phyloP scores from a whole-genome alignment of 164 flowering plant species.

The grape (Vitis vinifera) region DNA sequence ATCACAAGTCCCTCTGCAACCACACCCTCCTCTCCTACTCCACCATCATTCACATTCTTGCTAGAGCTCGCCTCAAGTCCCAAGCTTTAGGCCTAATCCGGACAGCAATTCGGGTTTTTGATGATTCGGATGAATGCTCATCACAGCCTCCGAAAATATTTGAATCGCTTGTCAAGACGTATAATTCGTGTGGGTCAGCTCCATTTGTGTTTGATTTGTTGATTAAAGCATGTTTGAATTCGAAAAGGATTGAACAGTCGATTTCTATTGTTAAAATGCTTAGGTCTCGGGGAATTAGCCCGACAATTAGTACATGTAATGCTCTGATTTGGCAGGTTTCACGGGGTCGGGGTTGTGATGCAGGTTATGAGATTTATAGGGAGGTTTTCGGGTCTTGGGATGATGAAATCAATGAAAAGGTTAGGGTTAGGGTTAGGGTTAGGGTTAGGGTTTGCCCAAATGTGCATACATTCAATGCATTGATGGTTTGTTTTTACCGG shows the following conservation, averaged over 20 bases:
- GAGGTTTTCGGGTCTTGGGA: slow-evolving; percentile 48
- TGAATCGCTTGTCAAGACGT: slow-evolving; percentile 55
- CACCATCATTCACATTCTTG: slow-evolving; percentile 70
- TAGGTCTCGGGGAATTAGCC: slow-evolving; percentile 45
- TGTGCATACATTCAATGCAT: slow-evolving; percentile 59
- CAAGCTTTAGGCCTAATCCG: slow-evolving; percentile 44
- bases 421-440: slow-evolving; percentile 17
- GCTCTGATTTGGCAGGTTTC: slow-evolving; percentile 47
- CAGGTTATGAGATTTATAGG: slow-evolving; percentile 42
- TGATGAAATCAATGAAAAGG: slow-evolving; percentile 8
- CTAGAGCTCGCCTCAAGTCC: slow-evolving; percentile 55
- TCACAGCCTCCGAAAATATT: slow-evolving; percentile 39
- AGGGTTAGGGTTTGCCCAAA: slow-evolving; percentile 40
- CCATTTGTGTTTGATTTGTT: slow-evolving; percentile 91
- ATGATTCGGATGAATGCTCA: background rate
- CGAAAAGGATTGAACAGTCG: slow-evolving; percentile 49
- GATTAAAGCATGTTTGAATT: slow-evolving; percentile 47
- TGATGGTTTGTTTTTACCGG: slow-evolving; percentile 58
- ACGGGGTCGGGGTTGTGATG: slow-evolving; percentile 38
- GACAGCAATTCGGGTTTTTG: slow-evolving; percentile 38
- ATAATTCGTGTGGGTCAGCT: slow-evolving; percentile 68
- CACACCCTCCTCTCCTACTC: slow-evolving; percentile 65
- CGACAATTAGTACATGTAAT: slow-evolving; percentile 49
- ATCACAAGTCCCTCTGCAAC: slow-evolving; percentile 41
- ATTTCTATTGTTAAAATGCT: slow-evolving; percentile 50